phyloP scores from a whole-genome alignment of 192 early-diverging fungal species.

The Coemansia sp. region DNA sequence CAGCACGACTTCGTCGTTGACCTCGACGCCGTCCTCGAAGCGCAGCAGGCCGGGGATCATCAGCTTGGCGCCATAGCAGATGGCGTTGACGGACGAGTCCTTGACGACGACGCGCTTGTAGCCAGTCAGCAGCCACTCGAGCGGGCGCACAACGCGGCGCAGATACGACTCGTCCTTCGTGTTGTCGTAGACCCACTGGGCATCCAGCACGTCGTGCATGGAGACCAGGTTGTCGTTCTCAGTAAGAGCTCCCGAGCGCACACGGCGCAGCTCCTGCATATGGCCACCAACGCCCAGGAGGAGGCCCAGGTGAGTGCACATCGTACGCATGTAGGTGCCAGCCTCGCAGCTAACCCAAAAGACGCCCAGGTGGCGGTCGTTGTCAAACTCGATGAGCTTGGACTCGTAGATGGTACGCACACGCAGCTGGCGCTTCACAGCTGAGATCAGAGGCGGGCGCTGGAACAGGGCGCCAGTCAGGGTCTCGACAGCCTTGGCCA shows the following conservation, averaged over 20 bases:
- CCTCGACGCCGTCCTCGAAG: conserved; percentile 93
- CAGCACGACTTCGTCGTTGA: conserved; percentile 96
- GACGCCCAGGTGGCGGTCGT: conserved; percentile 92
- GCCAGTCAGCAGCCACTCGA: conserved; percentile 89
- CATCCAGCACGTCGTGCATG: conserved; percentile 99
- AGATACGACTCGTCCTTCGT: conserved; percentile 98
- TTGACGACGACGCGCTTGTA: conserved; percentile 99
- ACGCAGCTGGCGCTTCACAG: conserved; percentile 99
- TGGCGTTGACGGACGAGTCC: conserved; percentile 97
- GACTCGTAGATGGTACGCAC: conserved; percentile 97
- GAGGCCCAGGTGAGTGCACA: conserved; percentile 97
- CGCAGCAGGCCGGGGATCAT: conserved; percentile 98
- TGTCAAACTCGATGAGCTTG: conserved; percentile 96
- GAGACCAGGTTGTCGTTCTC: conserved; percentile 96
- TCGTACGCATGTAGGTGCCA: conserved; percentile 99
- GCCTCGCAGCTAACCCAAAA: conserved; percentile 99
- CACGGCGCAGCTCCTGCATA: conserved; percentile 99
- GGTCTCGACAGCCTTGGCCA: conserved; percentile 87
- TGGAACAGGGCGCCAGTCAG: conserved; percentile 99
- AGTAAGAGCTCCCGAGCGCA: conserved; percentile 87
- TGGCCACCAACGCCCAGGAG: conserved; percentile 95
- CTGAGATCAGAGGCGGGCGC: conserved; percentile 97
- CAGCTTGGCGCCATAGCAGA: conserved; percentile 99
- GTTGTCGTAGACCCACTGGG: conserved; percentile 98
- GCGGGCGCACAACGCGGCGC: conserved; percentile 87